Evolutionary conservation across 768 basidiomycete genomes (phyloP).

Genomic region (Asterophora lycoperdoides): DNA sequence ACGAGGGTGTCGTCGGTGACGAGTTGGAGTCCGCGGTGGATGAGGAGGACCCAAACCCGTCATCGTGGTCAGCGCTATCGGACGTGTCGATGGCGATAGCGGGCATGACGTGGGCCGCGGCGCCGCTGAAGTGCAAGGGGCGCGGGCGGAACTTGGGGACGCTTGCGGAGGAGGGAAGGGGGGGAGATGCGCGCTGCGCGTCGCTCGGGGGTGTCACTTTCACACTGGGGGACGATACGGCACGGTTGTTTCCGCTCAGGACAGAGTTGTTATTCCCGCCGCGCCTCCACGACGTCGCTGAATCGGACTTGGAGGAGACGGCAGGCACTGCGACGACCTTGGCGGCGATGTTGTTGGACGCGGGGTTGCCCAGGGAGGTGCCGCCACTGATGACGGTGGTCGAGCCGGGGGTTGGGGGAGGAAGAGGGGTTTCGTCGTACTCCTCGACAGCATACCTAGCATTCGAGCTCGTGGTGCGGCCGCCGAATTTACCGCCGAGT

Average conservation of each 20-base stretch:
- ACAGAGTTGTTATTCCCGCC: slow-evolving; percentile 69
- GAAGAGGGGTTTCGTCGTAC: slow-evolving; percentile 34
- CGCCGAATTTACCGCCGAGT: slow-evolving; percentile 71
- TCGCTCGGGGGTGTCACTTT: slow-evolving; percentile 71
- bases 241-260: slow-evolving; percentile 56
- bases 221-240: slow-evolving; percentile 59
- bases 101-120: slow-evolving; percentile 49
- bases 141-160: slow-evolving; percentile 28
- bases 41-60: slow-evolving; percentile 51
- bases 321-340: slow-evolving; percentile 19
- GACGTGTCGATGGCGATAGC: slow-evolving; percentile 53
- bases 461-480: slow-evolving; percentile 50
- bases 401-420: slow-evolving; percentile 54
- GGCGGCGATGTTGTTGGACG: slow-evolving; percentile 30
- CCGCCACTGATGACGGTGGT: slow-evolving; percentile 73
- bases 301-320: slow-evolving; percentile 75
- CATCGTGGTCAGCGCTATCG: slow-evolving; percentile 50
- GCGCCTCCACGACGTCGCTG: slow-evolving; percentile 78
- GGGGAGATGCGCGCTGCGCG: slow-evolving; percentile 45
- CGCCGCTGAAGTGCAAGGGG: slow-evolving; percentile 43
- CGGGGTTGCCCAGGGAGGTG: slow-evolving; percentile 56
- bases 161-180: slow-evolving; percentile 37
- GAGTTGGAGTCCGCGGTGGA: slow-evolving; percentile 41
- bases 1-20: slow-evolving; percentile 73
- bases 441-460: slow-evolving; percentile 35